Base-by-base conservation (phyloP, 192 early-diverging fungal species). In the Podila epigama region DNA sequence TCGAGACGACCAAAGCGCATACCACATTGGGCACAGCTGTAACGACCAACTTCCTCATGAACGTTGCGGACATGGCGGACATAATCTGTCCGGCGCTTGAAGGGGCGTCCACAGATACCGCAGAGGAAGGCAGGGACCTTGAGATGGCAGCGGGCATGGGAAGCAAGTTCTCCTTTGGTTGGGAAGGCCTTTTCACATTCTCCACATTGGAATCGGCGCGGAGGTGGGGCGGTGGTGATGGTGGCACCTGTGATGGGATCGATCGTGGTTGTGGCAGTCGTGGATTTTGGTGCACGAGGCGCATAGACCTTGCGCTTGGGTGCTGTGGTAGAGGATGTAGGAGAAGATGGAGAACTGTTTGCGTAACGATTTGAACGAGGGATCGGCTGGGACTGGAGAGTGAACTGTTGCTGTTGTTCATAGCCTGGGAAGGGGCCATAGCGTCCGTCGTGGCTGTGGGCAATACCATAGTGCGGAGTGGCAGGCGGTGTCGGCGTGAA, bases 101-200 rank as follows among this genome's bases (percentile, higher is more conserved):
- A 77, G 8, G 73, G 73, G 3, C 73, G 66, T 18, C 73, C 73
- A 33, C 73, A 77, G 42, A 77, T 77, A 1, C 73, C 66, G 41
- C 73, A 77, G 36, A 77, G 28, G 40, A 77, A 77, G 15, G 73
- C 73, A 6, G 73, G 73, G 2, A 77, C 66, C 61, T 77, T 77
- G 29, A 77, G 33, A 51, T 77, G 73, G 60, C 73, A 77, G 5
- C 73, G 66, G 41, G 73, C 67, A 35, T 77, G 73, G 3, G 73
- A 77, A 0, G 73, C 73, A 13, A 77, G 56, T 33, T 77, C 73
- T 2, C 73, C 73, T 48, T 77, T 77, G 5, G 73, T 77, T 1
- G 73, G 73, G 66, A 77, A 77, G 0, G 73, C 73, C 60, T 77
- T 77, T 15, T 77, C 73, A 50, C 73, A 77, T 51, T 77, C 73